A percentile compares a stretch with the other conserved stretches of the same genome.
These are phyloP conservation scores for Phaeoacremonium minimum DNA, from an alignment of 2,329 filamentous ascomycete species.

Conservation along the genomic window DNA sequence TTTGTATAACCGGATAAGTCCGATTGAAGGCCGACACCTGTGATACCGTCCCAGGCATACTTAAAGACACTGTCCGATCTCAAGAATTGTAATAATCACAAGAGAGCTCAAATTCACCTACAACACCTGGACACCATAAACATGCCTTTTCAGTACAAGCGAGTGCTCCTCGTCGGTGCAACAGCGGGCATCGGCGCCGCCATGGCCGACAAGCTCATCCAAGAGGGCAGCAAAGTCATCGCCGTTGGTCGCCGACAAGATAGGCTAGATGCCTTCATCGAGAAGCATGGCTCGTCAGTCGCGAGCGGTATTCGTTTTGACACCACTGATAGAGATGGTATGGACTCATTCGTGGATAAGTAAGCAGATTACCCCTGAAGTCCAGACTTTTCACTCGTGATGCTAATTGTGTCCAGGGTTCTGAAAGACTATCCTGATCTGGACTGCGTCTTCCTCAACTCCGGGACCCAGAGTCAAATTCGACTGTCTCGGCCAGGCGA, in stretches of 20 bases:
- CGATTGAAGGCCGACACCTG: too few species aligned
- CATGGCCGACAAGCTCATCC: conserved; percentile 29
- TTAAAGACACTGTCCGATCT: too few species aligned
- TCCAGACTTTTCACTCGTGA: too few species aligned
- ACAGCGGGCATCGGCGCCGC: conserved; percentile 45
- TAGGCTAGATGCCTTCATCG: conserved; percentile 37
- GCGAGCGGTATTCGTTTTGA: conserved; percentile 32
- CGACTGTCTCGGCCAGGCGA: conserved; percentile 30
- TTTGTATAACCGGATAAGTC: too few species aligned
- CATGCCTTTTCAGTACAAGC: conserved; percentile 30
- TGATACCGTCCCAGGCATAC: too few species aligned
- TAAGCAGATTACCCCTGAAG: neutral
- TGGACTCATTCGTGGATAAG: conserved; percentile 24
- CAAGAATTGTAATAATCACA: too few species aligned
- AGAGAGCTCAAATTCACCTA: too few species aligned
- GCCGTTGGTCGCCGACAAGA: conserved; percentile 42
- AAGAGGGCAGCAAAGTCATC: conserved; percentile 35
- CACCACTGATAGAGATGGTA: conserved; percentile 27
- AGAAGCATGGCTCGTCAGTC: conserved; percentile 28
- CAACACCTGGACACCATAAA: too few species aligned
- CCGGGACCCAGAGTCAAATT: conserved; percentile 30
- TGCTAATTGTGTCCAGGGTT: neutral
- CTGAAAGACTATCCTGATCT: conserved; percentile 28
- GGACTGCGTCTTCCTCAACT: conserved; percentile 39
- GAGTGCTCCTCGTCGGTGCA: conserved; percentile 44